A percentile compares a stretch with the other conserved stretches of the same genome.
Evolutionary conservation across 2,329 filamentous ascomycete genomes (phyloP).

Genomic region (Dryadomyces sulphureus): DNA sequence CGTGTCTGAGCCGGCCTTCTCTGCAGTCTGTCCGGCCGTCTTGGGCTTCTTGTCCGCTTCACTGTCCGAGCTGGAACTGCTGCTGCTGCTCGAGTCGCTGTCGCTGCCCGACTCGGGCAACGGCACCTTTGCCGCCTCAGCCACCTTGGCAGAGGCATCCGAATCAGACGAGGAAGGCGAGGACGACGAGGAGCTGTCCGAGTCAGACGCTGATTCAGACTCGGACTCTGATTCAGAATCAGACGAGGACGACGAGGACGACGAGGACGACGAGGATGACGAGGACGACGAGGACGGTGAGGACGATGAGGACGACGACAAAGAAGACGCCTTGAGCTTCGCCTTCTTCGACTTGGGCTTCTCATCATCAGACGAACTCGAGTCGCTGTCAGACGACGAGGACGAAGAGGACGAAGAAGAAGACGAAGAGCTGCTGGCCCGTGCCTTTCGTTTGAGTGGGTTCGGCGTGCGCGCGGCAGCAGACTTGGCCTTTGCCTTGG

Average conservation of each 20-base stretch:
- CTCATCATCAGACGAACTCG: conserved; percentile 5
- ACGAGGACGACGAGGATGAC: conserved; percentile 9
- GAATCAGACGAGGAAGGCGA: conserved; percentile 6
- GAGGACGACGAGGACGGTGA: conserved; percentile 14
- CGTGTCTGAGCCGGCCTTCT: conserved; percentile 21
- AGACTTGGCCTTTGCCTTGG: conserved; percentile 11
- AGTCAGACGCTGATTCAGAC: conserved; percentile 1
- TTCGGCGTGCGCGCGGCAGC: conserved; percentile 15
- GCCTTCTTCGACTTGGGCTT: conserved; percentile 13
- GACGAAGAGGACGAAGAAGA: conserved; percentile 1
- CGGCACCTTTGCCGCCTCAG: conserved; percentile 14
- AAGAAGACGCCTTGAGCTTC: conserved; percentile 8
- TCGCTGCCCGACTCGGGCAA: conserved; percentile 20
- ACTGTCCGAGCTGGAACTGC: background rate
- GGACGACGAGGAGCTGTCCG: conserved; percentile 6
- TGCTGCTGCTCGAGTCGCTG: conserved; percentile 6
- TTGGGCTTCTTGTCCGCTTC: conserved; percentile 6
- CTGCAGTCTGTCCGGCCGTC: conserved; percentile 9
- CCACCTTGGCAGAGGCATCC: conserved; percentile 15
- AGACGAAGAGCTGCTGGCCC: conserved; percentile 13
- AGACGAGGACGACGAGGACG: conserved; percentile 15
- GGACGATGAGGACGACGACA: conserved; percentile 11
- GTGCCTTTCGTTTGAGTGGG: conserved; percentile 40
- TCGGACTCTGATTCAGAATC: conserved; percentile 11
- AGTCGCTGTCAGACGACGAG: conserved; percentile 2